Base-by-base conservation (phyloP, 1,284 basidiomycete genomes). In the Leccinum pallidistipes region DNA sequence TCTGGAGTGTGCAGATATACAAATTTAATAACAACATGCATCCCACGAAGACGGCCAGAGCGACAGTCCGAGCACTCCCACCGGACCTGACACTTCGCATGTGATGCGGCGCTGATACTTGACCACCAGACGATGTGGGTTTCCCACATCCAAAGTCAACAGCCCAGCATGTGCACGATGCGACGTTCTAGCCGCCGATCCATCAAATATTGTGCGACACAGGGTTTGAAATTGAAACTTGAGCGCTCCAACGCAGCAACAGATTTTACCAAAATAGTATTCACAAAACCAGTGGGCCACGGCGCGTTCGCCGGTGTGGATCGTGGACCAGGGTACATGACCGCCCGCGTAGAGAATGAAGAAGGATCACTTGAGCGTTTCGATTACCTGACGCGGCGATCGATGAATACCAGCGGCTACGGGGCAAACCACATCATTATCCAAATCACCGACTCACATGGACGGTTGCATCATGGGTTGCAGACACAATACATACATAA, bases 61-160 rank as follows among this genome's bases (percentile, higher is more conserved):
- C 38, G 27, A 50, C 11, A 57, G 31, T 47, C 31, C 40, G 18
- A 40, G 34, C 43, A 36, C n/a, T 31, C 50, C 55, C 43, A 57
- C 29, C 45, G 43, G 8, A 36, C 36, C 9, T 45, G 43, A 45
- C 57, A 18, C 43, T 38, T 32, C 1, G 16, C 57, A 50, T 56
- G 34, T 52, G 45, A 32, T 62, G 56, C 40, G 54, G 57, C 29
- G 55, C 16, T 21, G 29, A 38, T 56, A 57, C 29, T 16, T 56
- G 29, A 51, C 50, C 50, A 51, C 50, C 31, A 51, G 58, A 55
- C 71, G 70, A 69, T 67, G 69, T 71, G 67, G 8, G 1, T 32
- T 59, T 50, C 40, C 32, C 59, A 57, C 45, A 36, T 14, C 27
- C 40, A 24, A 18, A 45, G 43, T n/a, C 43, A 21, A 12, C 43